Evolutionary conservation across 352 stramenopile genomes (phyloP).

Genomic region (Blastocystis sp.): DNA sequence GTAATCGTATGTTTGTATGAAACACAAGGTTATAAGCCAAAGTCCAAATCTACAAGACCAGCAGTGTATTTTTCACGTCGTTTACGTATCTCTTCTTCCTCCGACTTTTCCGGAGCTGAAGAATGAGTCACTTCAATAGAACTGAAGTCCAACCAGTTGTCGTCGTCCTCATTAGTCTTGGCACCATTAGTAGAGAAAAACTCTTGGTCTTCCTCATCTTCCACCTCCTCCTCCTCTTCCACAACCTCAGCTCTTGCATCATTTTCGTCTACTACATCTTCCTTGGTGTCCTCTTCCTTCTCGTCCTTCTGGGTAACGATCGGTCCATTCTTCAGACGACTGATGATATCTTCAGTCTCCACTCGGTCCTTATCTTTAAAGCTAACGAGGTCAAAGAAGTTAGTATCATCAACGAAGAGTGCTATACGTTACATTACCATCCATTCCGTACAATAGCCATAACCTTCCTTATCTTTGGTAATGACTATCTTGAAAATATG

Average conservation of each 20-base stretch:
- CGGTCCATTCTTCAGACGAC: conserved; percentile 26
- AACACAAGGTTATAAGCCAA: background rate
- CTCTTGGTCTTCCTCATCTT: background rate
- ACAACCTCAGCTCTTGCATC: background rate
- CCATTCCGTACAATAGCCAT: background rate
- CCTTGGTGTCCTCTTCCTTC: background rate
- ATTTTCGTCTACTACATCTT: background rate
- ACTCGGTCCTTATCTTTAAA: conserved; percentile 31
- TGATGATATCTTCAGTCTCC: conserved; percentile 34
- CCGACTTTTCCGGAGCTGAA: background rate
- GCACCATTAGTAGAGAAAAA: background rate
- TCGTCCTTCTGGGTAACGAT: background rate
- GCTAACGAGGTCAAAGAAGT: background rate
- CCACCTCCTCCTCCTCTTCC: background rate
- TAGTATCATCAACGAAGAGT: conserved; percentile 16
- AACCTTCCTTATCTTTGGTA: background rate
- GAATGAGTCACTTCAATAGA: background rate
- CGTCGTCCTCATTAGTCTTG: background rate
- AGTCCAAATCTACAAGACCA: conserved; percentile 2
- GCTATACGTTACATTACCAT: background rate
- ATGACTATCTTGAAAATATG: conserved; percentile 33
- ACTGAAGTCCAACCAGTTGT: conserved; percentile 32
- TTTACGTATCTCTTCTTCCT: background rate
- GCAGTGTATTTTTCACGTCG: conserved; percentile 24
- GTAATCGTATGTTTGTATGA: background rate